Base-by-base conservation (phyloP, 768 basidiomycete species). In the Mycena latifolia region DNA sequence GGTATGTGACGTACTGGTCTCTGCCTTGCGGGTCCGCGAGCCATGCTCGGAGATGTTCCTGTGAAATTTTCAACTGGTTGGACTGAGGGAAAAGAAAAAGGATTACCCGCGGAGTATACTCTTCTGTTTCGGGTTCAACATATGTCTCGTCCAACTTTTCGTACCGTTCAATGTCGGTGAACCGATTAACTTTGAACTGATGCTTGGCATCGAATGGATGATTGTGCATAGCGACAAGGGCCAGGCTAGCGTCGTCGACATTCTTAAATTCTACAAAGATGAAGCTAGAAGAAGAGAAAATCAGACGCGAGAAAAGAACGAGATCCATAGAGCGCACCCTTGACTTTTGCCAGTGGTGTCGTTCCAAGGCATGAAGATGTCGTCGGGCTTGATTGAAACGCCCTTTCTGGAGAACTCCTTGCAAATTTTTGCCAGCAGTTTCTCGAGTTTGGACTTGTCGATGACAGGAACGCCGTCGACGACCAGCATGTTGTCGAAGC, bases 31-130 rank as follows among this genome's bases (percentile, higher is more conserved):
- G 84, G 79, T 99, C 98, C 27, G 90, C 94, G 57, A 99, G 86
- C 96, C 97, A 99, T 56, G 94, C 92, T 51, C 94, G 89, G 66
- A 98, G 86, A 81, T 99, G 96, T 77, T 98, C 98, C 95, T 98
- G 70, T 22, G 63, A 62, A 62, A 64, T 33, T 50, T 22, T 14
- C 54, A 9, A 56, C 29, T 14, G 47, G 53, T 39, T 62, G 53
- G 25, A 66, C 39, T 2, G 18, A 27, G 22, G 35, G 25, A 31
- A 52, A 18, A 28, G 29, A n/a, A 54, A 58, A 1, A 39, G 6
- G 65, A 81, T 33, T 68, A 95, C 95, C 80, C 91, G 89, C 39
- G 94, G 84, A 53, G 81, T 82, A 76, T 91, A 98, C 61, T 91
- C 89, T 72, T 93, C 91, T 1, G 79, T 76, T 69, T 88, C 84